Conservation (phyloP, 2,329 filamentous ascomycete species). For the Coniochaeta ligniaria region DNA sequence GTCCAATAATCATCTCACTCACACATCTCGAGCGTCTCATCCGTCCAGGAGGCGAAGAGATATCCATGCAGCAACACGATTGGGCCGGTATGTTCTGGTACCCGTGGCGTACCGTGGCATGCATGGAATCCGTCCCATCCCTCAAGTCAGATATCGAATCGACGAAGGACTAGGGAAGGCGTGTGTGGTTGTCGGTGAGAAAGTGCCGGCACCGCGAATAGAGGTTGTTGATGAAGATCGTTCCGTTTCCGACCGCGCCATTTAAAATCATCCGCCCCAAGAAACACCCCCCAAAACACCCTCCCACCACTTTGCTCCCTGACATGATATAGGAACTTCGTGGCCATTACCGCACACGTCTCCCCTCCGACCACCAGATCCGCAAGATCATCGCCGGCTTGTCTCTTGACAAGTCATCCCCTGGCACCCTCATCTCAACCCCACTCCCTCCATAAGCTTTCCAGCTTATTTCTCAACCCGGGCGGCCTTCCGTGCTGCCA, state of each 20-base stretch:
- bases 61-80: not conserved
- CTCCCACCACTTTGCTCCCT: not conserved
- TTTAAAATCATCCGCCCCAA: not conserved
- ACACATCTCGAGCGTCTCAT: slow-evolving; percentile 1
- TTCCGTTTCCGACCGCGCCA: not conserved
- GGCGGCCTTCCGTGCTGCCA: slow-evolving; percentile 20
- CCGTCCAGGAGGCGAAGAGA: not conserved
- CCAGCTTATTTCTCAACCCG: slow-evolving; percentile 14
- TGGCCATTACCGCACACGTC: not conserved
- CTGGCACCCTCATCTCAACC: not conserved
- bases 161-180: not conserved
- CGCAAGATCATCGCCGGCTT: not conserved
- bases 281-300: not conserved
- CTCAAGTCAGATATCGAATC: slow-evolving; percentile 1
- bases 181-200: slow-evolving; percentile 3
- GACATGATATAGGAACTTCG: not conserved
- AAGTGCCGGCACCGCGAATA: not conserved
- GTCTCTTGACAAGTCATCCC: not conserved
- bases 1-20: not conserved
- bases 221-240: not conserved
- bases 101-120: not conserved
- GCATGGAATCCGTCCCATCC: not conserved
- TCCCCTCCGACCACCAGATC: not conserved
- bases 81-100: not conserved
- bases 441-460: not conserved